Evolutionary conservation across 768 basidiomycete species (phyloP).

Genomic region (Tubosaeta sp.): DNA sequence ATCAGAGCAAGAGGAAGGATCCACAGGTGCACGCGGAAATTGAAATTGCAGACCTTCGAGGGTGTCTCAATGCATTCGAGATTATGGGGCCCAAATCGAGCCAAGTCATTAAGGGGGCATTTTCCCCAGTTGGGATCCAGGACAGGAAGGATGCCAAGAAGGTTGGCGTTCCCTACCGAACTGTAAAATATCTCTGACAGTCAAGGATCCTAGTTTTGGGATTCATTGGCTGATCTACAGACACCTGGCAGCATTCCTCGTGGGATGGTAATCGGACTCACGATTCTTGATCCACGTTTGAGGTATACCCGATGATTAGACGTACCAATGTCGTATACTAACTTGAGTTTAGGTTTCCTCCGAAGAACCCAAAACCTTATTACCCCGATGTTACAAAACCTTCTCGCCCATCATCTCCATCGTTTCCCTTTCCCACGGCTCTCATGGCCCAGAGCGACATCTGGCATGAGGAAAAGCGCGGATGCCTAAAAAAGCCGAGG

Average conservation of each 20-base stretch:
- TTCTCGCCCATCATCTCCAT: conserved; percentile 24
- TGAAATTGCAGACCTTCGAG: conserved; percentile 68
- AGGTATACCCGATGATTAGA: conserved; percentile 45
- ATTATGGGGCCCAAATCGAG: conserved; percentile 83
- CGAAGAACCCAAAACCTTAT: conserved; percentile 59
- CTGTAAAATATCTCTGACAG: background rate
- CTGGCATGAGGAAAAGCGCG: conserved; percentile 63
- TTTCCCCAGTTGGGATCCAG: conserved; percentile 48
- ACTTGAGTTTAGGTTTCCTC: conserved; percentile 63
- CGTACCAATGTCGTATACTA: background rate
- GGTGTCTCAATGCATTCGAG: conserved; percentile 77
- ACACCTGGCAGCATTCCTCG: conserved; percentile 64
- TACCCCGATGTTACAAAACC: conserved; percentile 24
- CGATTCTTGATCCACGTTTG: conserved; percentile 81
- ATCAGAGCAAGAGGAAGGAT: conserved; percentile 28
- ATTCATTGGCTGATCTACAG: conserved; percentile 52
- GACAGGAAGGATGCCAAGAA: conserved; percentile 53
- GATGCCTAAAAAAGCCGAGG: conserved; percentile 51
- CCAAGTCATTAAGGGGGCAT: conserved; percentile 64
- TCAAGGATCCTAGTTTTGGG: conserved; percentile 42
- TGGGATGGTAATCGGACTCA: conserved; percentile 75
- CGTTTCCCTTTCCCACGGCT: conserved; percentile 47
- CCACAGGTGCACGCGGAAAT: conserved; percentile 34
- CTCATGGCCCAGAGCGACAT: conserved; percentile 62
- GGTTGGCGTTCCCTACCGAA: conserved; percentile 32